These are phyloP conservation scores for Viscum album DNA, from an alignment of 177 flowering plant species.

Conservation along the genomic window DNA sequence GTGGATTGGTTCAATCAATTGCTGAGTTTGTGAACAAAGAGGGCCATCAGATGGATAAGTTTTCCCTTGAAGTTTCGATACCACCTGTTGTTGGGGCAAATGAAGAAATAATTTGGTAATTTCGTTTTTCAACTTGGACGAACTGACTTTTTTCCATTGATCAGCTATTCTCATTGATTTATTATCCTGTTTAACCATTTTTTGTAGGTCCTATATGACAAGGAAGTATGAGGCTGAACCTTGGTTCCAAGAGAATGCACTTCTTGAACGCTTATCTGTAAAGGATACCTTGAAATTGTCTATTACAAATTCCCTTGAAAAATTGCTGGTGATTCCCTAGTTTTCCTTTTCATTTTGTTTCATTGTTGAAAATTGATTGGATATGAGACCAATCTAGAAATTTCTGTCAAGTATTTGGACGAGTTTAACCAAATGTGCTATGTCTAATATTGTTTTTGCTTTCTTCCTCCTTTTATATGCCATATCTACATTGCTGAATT, in stretches of 20 bases:
- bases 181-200: not conserved
- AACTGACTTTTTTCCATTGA: too few species aligned
- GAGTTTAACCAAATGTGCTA: too few species aligned
- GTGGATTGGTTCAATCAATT: constrained; percentile 36
- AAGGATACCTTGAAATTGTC: constrained; percentile 64
- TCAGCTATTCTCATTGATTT: too few species aligned
- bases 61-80: constrained; percentile 66
- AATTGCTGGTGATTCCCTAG: constrained; percentile 37
- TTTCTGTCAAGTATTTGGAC: too few species aligned
- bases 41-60: constrained; percentile 42
- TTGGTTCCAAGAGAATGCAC: constrained; percentile 43
- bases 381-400: too few species aligned
- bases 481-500: too few species aligned
- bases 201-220: constrained; percentile 51
- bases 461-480: too few species aligned
- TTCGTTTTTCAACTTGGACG: not conserved
- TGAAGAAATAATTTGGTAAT: constrained; percentile 45
- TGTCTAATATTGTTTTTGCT: too few species aligned
- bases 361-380: too few species aligned
- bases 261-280: constrained; percentile 25
- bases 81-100: constrained; percentile 44
- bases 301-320: constrained; percentile 38
- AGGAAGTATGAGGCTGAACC: constrained; percentile 48
- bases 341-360: too few species aligned
- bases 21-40: constrained; percentile 39